Evolutionary conservation across 1,284 basidiomycete genomes (phyloP), one percentile per base, ranked within the genome.

Genomic region (Apiotrichum brassicae): DNA sequence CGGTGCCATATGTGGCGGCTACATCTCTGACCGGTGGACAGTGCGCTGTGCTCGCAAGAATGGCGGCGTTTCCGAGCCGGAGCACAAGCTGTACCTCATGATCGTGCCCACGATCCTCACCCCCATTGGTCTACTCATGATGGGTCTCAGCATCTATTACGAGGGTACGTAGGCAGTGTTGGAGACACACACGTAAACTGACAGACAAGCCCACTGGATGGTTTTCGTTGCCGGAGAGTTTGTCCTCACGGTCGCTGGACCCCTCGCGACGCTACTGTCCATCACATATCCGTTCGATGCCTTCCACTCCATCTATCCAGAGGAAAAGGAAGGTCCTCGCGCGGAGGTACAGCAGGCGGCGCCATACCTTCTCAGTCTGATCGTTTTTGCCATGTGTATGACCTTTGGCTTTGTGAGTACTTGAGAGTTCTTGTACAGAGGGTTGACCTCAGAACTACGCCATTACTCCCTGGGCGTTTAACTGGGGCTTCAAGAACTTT

Each of bases 391-490:
- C 7, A 57, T 61, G 53, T 45, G 43, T 33, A 38, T 58, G 25
- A 46, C 40, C 6, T 51, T 50, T 30, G 51, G 23, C 1, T 44
- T 42, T 22, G 39, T 40, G n/a, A 40, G 39, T 40, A 30, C 28
- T 30, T 30, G n/a, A n/a, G n/a, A n/a, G n/a, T n/a, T n/a, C n/a
- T n/a, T n/a, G n/a, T n/a, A n/a, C n/a, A n/a, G n/a, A n/a, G n/a
- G n/a, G n/a, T n/a, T n/a, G n/a, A n/a, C n/a, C n/a, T 30, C 25
- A 40, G 39, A 43, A 43, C 32, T 60, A 61, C 32, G 52, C 52
- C 18, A 53, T 61, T 49, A 61, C 59, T 6, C 50, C 50, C 2
- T 61, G 59, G 59, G 51, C 54, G n/a, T 52, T 58, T 24, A 49
- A 47, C 22, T 50, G 45, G 28, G 56, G 56, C 16, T 57, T 53